Base-by-base conservation (phyloP, 2,329 filamentous ascomycete species). In the Nigrospora osmanthi region DNA sequence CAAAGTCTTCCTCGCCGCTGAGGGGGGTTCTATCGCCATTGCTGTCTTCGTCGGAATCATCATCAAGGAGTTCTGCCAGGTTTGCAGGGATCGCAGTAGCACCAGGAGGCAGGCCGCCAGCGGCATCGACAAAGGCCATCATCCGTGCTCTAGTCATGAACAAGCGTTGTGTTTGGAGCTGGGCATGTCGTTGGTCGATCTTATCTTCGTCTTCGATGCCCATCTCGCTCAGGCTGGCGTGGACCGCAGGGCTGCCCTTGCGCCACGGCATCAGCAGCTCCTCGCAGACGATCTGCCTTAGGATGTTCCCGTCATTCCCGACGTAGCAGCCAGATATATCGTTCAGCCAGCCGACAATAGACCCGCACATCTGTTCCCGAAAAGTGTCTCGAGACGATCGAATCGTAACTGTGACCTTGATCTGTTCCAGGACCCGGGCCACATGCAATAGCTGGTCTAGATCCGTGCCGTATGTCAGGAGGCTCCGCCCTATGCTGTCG, bases 321-420 rank as follows among this genome's bases (percentile, higher is more conserved):
- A 95, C 86, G 43, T 81, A 85, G 64, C 90, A 96, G 30, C 89
- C 89, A 9, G 89, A 80, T 56, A 98, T 94, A 63, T 98, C 94
- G 43, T 83, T 78, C 16, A 98, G 76, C 94, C 94, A 98, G 56
- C 96, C 90, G 44, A 98, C 85, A 49, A 98, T 91, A 14, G 89
- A 89, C n/a, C 87, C 89, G 56, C 90, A 96, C 94, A 98, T 98
- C 62, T 97, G 87, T 62, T 98, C 93, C 47, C 93, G 80, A 67
- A 97, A 98, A 0, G 89, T 97, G 65, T 98, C 93, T 54, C 94
- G 80, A 6, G 93, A 82, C 11, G 91, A 95, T 38, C 93, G 81
- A 49, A 98, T 89, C 1, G 93, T 98, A 40, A 96, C 89, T 0
- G 93, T 97, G 46, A 98, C 81, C 60, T 95, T 90, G 63, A 98